These are phyloP conservation scores for Neonectria hederae DNA, from an alignment of 2,329 filamentous ascomycete genomes.

Conservation along the genomic window DNA sequence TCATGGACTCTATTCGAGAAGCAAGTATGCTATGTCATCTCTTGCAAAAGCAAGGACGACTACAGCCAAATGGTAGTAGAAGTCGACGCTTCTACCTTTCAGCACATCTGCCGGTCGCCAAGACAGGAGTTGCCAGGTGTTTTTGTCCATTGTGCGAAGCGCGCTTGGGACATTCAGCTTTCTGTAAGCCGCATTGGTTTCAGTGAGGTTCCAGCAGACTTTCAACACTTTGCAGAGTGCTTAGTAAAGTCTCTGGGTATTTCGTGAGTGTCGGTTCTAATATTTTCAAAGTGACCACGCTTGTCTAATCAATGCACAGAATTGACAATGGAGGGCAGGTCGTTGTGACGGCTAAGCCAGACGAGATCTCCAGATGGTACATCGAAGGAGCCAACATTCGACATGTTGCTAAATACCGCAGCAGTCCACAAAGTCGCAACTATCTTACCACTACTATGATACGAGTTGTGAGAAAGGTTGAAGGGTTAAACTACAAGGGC, in stretches of 20 bases:
- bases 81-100: constrained; percentile 41
- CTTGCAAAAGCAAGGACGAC: constrained; percentile 28
- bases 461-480: constrained; percentile 25
- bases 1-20: constrained; percentile 33
- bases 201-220: constrained; percentile 23
- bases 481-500: constrained; percentile 14
- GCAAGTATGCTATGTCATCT: constrained; percentile 41
- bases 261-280: constrained; percentile 33
- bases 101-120: constrained; percentile 32
- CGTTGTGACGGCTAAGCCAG: constrained; percentile 26
- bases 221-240: constrained; percentile 31
- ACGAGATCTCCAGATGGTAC: constrained; percentile 8
- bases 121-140: constrained; percentile 34
- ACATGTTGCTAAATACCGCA: constrained; percentile 37
- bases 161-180: constrained; percentile 47
- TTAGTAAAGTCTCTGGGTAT: constrained; percentile 38
- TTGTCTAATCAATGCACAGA: constrained; percentile 28
- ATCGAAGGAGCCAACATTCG: constrained; percentile 33
- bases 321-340: constrained; percentile 27
- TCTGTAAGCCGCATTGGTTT: constrained; percentile 25
- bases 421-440: constrained; percentile 16
- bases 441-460: constrained; percentile 40
- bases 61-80: constrained; percentile 34
- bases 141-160: constrained; percentile 44
- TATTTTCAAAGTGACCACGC: not conserved